These are phyloP conservation scores for Trichocladium uniseriatum DNA, from an alignment of 495 filamentous ascomycete species.

Conservation along the genomic window DNA sequence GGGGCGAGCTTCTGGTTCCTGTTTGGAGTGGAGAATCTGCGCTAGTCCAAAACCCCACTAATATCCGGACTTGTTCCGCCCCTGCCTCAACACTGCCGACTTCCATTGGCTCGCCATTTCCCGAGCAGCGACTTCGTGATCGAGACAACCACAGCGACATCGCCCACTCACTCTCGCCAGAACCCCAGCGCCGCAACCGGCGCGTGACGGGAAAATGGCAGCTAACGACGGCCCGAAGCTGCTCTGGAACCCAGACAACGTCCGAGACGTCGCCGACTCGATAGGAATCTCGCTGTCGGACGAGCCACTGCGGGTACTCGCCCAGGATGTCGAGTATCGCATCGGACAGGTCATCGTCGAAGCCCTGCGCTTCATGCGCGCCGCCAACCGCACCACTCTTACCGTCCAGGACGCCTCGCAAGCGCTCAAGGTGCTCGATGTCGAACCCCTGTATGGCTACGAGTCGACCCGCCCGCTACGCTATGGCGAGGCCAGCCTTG, in stretches of 20 bases:
- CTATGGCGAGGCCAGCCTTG: constrained; percentile 88
- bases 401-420: constrained; percentile 78
- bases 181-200: neutral
- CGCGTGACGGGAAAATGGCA: constrained; percentile 15
- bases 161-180: too few relatives aligned
- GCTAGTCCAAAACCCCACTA: too few relatives aligned
- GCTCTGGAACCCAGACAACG: constrained; percentile 93
- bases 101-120: too few relatives aligned
- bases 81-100: too few relatives aligned
- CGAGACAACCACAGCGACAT: too few relatives aligned
- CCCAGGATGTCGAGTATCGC: constrained; percentile 91
- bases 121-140: too few relatives aligned
- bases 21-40: too few relatives aligned
- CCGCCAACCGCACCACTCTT: constrained; percentile 70
- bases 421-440: constrained; percentile 74
- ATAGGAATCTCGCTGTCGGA: constrained; percentile 76
- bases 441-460: constrained; percentile 93
- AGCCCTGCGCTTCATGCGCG: constrained; percentile 89
- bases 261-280: constrained; percentile 90
- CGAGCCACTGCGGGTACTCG: constrained; percentile 72
- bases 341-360: constrained; percentile 87
- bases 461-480: constrained; percentile 76
- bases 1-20: too few relatives aligned
- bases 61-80: too few relatives aligned
- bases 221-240: constrained; percentile 29